These are phyloP conservation scores for Arctium minus DNA, from an alignment of 129 eudicot genomes.

Conservation along the genomic window DNA sequence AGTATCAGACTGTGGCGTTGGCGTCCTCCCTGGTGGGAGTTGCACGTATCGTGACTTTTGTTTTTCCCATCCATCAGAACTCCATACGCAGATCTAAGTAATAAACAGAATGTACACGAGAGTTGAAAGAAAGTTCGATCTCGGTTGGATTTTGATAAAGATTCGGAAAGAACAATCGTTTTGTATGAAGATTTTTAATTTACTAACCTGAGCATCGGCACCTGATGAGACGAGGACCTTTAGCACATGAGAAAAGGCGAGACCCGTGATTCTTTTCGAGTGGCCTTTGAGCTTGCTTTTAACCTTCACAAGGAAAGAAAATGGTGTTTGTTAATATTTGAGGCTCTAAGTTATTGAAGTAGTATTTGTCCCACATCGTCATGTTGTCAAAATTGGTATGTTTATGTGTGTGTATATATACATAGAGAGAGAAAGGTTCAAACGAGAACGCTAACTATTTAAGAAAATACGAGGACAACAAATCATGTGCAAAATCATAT, in stretches of 20 bases:
- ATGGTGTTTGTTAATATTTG: not conserved
- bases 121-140: not conserved
- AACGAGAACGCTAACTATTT: no score
- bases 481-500: no score
- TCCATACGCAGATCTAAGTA: conserved; percentile 82
- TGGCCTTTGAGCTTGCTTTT: conserved; percentile 98
- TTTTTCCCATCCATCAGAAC: conserved; percentile 88
- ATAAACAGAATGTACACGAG: not conserved
- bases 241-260: conserved; percentile 74
- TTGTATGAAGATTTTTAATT: not conserved
- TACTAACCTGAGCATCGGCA: conserved; percentile 90
- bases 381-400: no score
- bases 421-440: no score
- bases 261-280: conserved; percentile 84
- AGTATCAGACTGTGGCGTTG: conserved; percentile 63
- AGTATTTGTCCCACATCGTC: no score
- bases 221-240: conserved; percentile 88
- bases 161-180: not conserved
- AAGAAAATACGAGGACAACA: no score
- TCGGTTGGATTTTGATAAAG: not conserved
- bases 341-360: not conserved
- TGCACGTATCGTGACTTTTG: conserved; percentile 59
- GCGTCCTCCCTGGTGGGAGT: conserved; percentile 65
- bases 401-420: no score
- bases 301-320: conserved; percentile 42